Evolutionary conservation across 2,329 filamentous ascomycete genomes (phyloP).

Genomic region (Cordyceps fumosorosea): DNA sequence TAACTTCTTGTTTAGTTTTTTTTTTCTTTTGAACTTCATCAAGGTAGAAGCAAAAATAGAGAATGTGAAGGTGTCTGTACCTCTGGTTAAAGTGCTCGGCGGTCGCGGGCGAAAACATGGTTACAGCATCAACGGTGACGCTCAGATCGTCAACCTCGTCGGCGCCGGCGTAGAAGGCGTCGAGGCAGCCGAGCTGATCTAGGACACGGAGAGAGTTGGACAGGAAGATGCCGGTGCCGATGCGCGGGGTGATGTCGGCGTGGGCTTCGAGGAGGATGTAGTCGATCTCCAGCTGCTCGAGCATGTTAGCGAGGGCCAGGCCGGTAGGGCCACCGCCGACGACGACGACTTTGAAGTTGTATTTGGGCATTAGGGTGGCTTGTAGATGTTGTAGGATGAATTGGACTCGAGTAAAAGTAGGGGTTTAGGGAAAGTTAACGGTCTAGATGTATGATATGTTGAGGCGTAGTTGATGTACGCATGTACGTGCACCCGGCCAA

Average conservation of each 20-base stretch:
- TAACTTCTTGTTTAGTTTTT: no score
- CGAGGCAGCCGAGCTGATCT: conserved; percentile 37
- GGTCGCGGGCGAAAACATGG: neutral
- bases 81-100: conserved; percentile 1
- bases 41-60: neutral
- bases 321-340: conserved; percentile 44
- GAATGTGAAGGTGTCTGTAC: neutral
- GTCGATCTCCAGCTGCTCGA: conserved; percentile 39
- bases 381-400: neutral
- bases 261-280: conserved; percentile 43
- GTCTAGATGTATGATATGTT: neutral
- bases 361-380: neutral
- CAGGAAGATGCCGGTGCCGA: conserved; percentile 43
- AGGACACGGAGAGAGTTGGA: conserved; percentile 39
- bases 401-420: neutral
- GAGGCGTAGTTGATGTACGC: neutral
- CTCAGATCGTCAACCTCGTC: neutral
- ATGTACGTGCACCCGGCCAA: neutral
- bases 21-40: no score
- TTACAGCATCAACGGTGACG: neutral
- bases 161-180: conserved; percentile 11
- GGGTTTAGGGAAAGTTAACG: neutral
- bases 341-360: conserved; percentile 25
- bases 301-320: conserved; percentile 25
- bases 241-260: conserved; percentile 33